Base-by-base conservation (phyloP, 2,329 filamentous ascomycete genomes). In the Penicillium sp. region DNA sequence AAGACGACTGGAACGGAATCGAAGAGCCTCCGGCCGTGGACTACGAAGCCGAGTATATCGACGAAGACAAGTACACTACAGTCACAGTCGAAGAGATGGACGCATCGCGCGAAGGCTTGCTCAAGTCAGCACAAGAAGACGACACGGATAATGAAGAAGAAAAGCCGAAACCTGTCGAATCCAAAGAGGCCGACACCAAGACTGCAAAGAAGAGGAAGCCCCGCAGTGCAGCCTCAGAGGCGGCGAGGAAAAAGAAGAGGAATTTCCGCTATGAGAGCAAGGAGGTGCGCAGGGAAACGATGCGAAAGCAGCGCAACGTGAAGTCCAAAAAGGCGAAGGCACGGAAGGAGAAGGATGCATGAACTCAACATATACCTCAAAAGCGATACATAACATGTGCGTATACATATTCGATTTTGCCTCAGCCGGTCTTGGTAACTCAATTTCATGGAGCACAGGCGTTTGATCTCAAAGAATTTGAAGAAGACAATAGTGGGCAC, bases 201-300 rank as follows among this genome's bases (percentile, higher is more conserved):
- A 40, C 38, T 40, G 69, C 64, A 81, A 52, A 52, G 77, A 69
- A 67, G 54, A 84, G 84, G 69, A 78, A 80, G 58, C 81, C 46
- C 10, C 50, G 77, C 54, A 74, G 73, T 48, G 58, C 58, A 24
- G 64, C 64, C 56, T 77, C 77, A 48, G 75, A 76, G 56, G 84
- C 79, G 65, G 79, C 79, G 21, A 92, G 91, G 75, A 90, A 88
- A 78, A 92, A 89, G 77, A 96, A 92, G 79, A 88, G 88, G 75
- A 90, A 92, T 75, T 97, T 97, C 70, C 85, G 90, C 59, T 99
- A 99, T 73, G 91, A 97, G 77, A 89, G 83, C 58, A 96, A 96
- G 77, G 77, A 86, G 31, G 93, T 97, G 65, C 83, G 94, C 67
- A 89, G 83, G 68, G 67, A 79, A 31, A 80, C 81, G 41, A 75